Evolutionary conservation across 176 grass and related monocot species (phyloP).

Genomic region (Cenchrus americanus): DNA sequence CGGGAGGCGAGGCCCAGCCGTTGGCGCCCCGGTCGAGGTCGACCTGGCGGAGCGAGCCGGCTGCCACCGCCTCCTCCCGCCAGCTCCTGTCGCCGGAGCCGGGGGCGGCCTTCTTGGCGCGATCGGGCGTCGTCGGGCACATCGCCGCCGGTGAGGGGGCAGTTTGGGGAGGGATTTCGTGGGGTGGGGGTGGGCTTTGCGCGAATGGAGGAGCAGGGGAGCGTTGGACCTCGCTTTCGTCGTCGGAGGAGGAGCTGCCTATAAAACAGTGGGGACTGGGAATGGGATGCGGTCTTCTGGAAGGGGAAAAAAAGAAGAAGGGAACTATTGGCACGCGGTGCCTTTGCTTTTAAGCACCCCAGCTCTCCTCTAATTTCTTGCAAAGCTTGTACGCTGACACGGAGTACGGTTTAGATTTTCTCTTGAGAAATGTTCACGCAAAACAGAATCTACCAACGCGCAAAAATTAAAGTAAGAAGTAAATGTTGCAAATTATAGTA

Average conservation of each 20-base stretch:
- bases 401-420: not conserved
- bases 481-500: no score
- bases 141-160: constrained; percentile 29
- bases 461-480: not conserved
- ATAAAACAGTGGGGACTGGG: constrained; percentile 46
- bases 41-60: constrained; percentile 67
- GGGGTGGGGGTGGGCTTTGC: not conserved
- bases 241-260: constrained; percentile 1
- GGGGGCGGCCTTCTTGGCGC: not conserved
- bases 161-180: not conserved
- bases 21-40: constrained; percentile 76
- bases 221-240: constrained; percentile 34
- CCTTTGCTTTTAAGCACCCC: constrained; percentile 22
- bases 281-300: not conserved
- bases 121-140: constrained; percentile 25
- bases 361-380: not conserved
- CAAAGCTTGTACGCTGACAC: not conserved
- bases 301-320: not conserved
- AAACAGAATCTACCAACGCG: not conserved
- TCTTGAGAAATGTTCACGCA: not conserved
- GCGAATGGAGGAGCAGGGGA: constrained; percentile 2
- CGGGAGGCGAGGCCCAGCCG: constrained; percentile 94
- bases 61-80: constrained; percentile 62
- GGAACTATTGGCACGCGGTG: not conserved
- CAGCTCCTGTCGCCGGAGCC: constrained; percentile 45